These are phyloP conservation scores for Fusarium decemcellulare DNA, from an alignment of 2,329 filamentous ascomycete species.

Conservation along the genomic window DNA sequence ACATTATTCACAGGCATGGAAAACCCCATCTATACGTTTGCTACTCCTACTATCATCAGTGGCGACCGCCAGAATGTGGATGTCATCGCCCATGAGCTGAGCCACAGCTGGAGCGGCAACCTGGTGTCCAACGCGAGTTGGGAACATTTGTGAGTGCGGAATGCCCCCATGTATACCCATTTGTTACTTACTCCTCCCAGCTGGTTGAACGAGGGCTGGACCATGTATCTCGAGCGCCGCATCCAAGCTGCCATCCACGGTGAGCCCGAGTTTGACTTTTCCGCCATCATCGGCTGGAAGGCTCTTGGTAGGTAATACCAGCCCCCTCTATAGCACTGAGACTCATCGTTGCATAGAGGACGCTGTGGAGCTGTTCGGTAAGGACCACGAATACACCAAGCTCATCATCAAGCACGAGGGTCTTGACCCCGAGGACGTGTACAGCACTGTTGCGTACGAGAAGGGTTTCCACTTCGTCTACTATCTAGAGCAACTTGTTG, in stretches of 20 bases:
- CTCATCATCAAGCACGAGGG: slow-evolving; percentile 89
- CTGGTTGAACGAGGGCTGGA: slow-evolving; percentile 89
- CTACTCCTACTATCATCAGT: slow-evolving; percentile 93
- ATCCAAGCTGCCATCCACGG: slow-evolving; percentile 85
- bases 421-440: slow-evolving; percentile 95
- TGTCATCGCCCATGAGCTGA: slow-evolving; percentile 90
- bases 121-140: slow-evolving; percentile 83
- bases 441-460: slow-evolving; percentile 93
- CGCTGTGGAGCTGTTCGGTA: slow-evolving; percentile 82
- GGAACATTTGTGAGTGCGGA: slow-evolving; percentile 78
- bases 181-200: slow-evolving; percentile 50
- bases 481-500: slow-evolving; percentile 88
- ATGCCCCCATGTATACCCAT: background rate
- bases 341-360: slow-evolving; percentile 68
- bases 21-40: slow-evolving; percentile 95
- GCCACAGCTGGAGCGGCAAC: slow-evolving; percentile 90
- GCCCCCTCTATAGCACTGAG: background rate
- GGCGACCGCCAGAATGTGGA: slow-evolving; percentile 94
- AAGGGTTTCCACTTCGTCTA: slow-evolving; percentile 97
- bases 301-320: slow-evolving; percentile 69
- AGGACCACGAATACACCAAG: slow-evolving; percentile 93
- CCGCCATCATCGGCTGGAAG: slow-evolving; percentile 96
- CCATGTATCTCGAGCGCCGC: slow-evolving; percentile 91
- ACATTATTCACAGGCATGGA: slow-evolving; percentile 75
- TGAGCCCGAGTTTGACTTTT: slow-evolving; percentile 90